Base-by-base conservation (phyloP, 1,284 basidiomycete species). In the Cutaneotrichosporon sp. region DNA sequence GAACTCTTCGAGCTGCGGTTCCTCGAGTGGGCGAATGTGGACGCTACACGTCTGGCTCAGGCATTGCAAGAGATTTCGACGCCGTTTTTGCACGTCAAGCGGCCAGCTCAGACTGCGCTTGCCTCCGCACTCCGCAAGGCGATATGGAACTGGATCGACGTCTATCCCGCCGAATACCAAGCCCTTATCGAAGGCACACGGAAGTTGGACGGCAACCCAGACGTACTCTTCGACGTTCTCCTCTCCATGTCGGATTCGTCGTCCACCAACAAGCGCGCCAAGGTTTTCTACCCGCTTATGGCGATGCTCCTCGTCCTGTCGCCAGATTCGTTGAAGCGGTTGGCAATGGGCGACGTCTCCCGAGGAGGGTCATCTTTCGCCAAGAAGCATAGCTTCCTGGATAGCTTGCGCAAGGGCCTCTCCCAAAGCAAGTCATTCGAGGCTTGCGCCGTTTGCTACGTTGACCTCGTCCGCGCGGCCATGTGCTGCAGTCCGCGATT, bases 81-180 rank as follows among this genome's bases (percentile, higher is more conserved):
- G 0, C 83, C 92, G 3, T 87, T 97, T 55, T 86, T 95, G 18
- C 91, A 90, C 74, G 89, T 97, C 85, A 88, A 88, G 71, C 85
- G 85, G 50, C 88, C 90, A 42, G 86, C 88, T 0, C 91, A 92
- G 71, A 81, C 86, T 5, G 87, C 89, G 0, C 84, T 94, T 38
- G 88, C 91, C 0, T 82, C 86, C 7, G 87, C 89, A 21, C 83
- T 97, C 38, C 87, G 92, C 16, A 85, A 86, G 40, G 91, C 91
- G 0, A 84, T 97, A 34, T 96, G 93, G 92, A 91, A 91, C 65
- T 97, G 92, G 92, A 89, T 97, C 57, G 88, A 91, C 56, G 84
- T 87, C 16, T 90, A 89, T 73, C 90, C 92, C 0, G 81, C 83
- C 13, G 92, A 97, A 73, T 97, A 89, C 76, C 88, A 89, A 58